phyloP scores from a whole-genome alignment of 768 basidiomycete genomes.

The Boletus reticulatus region DNA sequence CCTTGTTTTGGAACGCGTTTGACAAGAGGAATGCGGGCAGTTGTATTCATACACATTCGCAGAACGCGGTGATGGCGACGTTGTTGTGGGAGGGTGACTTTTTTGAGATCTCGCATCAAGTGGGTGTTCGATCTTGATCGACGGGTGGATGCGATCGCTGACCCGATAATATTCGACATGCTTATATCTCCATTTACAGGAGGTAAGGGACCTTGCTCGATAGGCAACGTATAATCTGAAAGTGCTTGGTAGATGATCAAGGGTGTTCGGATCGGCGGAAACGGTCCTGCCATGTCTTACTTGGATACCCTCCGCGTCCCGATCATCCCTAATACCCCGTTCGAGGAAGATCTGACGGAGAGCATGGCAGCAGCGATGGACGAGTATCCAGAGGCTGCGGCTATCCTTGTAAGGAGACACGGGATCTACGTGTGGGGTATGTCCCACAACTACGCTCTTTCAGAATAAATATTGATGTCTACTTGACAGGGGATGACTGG shows the following conservation, averaged over 20 bases:
- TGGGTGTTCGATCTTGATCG: conserved; percentile 15
- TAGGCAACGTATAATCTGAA: neutral
- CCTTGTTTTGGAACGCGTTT: conserved; percentile 92
- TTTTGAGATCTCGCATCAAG: conserved; percentile 85
- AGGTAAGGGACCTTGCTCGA: conserved; percentile 29
- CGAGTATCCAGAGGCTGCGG: conserved; percentile 76
- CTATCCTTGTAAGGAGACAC: conserved; percentile 72
- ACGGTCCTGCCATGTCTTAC: conserved; percentile 74
- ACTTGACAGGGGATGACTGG: conserved; percentile 60
- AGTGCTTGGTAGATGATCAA: conserved; percentile 77
- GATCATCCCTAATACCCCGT: conserved; percentile 89
- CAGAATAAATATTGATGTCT: conserved; percentile 3
- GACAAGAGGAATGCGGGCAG: conserved; percentile 75
- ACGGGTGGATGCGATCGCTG: neutral
- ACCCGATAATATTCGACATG: neutral
- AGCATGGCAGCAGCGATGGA: conserved; percentile 87
- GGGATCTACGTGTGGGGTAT: conserved; percentile 87
- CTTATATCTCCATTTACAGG: conserved; percentile 20
- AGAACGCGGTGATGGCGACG: conserved; percentile 88
- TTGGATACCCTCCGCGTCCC: conserved; percentile 83
- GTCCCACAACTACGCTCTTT: conserved; percentile 6
- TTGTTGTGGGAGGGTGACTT: conserved; percentile 67
- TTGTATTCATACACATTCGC: conserved; percentile 90
- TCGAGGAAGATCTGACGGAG: conserved; percentile 86
- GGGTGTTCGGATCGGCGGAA: conserved; percentile 75